Conservation (phyloP, 1,284 basidiomycete genomes). For the Tylopilus sp. region DNA sequence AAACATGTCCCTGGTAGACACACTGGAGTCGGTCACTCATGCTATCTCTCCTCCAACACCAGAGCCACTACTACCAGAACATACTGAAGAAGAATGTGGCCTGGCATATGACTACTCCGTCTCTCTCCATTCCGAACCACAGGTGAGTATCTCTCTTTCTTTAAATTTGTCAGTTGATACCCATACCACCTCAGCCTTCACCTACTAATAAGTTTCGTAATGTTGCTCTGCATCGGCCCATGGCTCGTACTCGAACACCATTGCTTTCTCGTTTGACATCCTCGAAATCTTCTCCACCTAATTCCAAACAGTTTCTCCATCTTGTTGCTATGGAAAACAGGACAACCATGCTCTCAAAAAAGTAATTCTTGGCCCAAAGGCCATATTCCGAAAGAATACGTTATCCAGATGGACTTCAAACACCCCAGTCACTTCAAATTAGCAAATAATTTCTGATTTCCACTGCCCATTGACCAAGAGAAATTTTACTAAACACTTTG, state of each 20-base stretch:
- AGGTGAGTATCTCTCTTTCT: slow-evolving; percentile 40
- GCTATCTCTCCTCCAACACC: slow-evolving; percentile 45
- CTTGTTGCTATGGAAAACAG: slow-evolving; percentile 33
- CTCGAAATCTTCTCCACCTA: slow-evolving; percentile 51
- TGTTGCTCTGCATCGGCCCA: slow-evolving; percentile 51
- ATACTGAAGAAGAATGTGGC: slow-evolving; percentile 48
- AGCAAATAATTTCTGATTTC: no score
- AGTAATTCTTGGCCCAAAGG: no score
- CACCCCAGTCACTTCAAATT: no score
- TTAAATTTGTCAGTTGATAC: not conserved
- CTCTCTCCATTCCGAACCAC: slow-evolving; percentile 58
- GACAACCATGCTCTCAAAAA: no score
- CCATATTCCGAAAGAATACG: no score
- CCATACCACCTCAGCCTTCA: slow-evolving; percentile 43
- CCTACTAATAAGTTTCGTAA: slow-evolving; percentile 65
- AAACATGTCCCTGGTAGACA: slow-evolving; percentile 54
- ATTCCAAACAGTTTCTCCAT: slow-evolving; percentile 53
- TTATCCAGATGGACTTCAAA: no score
- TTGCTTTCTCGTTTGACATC: slow-evolving; percentile 64
- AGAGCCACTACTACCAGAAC: slow-evolving; percentile 36
- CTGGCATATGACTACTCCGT: slow-evolving; percentile 53
- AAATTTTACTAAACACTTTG: no score
- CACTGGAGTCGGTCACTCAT: slow-evolving; percentile 55
- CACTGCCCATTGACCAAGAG: no score
- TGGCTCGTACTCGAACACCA: slow-evolving; percentile 60